Conservation (phyloP, 1,139 yeast genomes). For the Blastobotrys persicus region DNA sequence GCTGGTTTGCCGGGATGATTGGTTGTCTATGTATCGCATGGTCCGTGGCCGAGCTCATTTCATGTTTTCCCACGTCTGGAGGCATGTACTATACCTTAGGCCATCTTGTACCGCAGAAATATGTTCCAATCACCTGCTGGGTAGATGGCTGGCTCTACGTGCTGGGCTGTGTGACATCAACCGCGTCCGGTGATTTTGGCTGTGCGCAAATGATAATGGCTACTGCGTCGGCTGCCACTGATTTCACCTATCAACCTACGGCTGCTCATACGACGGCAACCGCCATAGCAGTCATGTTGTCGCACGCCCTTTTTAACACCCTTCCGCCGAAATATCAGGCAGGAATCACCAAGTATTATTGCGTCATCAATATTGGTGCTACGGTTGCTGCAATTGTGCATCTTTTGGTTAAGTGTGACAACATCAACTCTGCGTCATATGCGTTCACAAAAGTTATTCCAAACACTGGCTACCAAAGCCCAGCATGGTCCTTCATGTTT, state of each 20-base stretch:
- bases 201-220: conserved; percentile 41
- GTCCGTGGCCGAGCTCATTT: conserved; percentile 58
- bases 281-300: conserved; percentile 40
- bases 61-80: conserved; percentile 69
- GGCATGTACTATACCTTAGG: conserved; percentile 58
- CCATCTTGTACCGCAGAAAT: conserved; percentile 50
- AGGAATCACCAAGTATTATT: conserved; percentile 42
- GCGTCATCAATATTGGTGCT: conserved; percentile 42
- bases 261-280: conserved; percentile 43
- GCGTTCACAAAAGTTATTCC: conserved; percentile 31
- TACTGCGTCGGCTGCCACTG: conserved; percentile 40
- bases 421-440: conserved; percentile 29
- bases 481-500: conserved; percentile 57
- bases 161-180: conserved; percentile 44
- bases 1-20: conserved; percentile 48
- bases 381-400: conserved; percentile 38
- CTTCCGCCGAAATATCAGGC: conserved; percentile 43
- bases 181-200: conserved; percentile 35
- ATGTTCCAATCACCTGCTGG: conserved; percentile 47
- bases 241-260: conserved; percentile 40
- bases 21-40: conserved; percentile 47
- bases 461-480: conserved; percentile 41
- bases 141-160: conserved; percentile 45
- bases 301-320: conserved; percentile 43
- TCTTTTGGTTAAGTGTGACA: conserved; percentile 27